Percentiles rank a stretch among this genome's conserved stretches.
These are phyloP conservation scores for Pluteus cervinus DNA, from an alignment of 768 basidiomycete genomes.

Conservation along the genomic window DNA sequence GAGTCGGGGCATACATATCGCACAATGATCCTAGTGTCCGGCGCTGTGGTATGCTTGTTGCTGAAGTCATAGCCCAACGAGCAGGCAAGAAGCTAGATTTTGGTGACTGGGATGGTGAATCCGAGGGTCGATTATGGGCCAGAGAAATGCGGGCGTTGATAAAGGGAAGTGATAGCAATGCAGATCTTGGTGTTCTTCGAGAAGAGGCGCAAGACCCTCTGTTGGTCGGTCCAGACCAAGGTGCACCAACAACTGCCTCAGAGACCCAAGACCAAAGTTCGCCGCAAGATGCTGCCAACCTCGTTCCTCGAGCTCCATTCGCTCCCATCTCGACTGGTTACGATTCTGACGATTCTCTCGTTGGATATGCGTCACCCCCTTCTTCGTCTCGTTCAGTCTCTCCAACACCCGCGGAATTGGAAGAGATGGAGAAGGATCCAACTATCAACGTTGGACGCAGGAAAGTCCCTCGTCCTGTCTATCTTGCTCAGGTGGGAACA, in stretches of 20 bases:
- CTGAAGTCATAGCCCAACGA: constrained; percentile 67
- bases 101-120: constrained; percentile 77
- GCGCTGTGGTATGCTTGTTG: constrained; percentile 88
- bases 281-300: neutral
- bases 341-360: constrained; percentile 83
- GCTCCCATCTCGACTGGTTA: constrained; percentile 26
- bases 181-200: constrained; percentile 23
- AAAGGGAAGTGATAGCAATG: constrained; percentile 45
- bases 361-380: constrained; percentile 66
- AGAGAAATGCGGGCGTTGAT: constrained; percentile 52
- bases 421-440: constrained; percentile 82
- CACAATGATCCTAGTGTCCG: constrained; percentile 75
- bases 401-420: constrained; percentile 76
- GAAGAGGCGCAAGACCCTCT: too few relatives aligned
- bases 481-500: constrained; percentile 77
- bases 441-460: constrained; percentile 64
- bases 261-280: constrained; percentile 3
- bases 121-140: constrained; percentile 59
- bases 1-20: constrained; percentile 68
- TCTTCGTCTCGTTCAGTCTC: constrained; percentile 67
- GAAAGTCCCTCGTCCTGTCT: constrained; percentile 80
- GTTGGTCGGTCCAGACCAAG: too few relatives aligned
- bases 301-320: constrained; percentile 14
- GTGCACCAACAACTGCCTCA: constrained; percentile 4
- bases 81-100: constrained; percentile 70